Evolutionary conservation across 2,329 filamentous ascomycete species (phyloP).

Genomic region (Shiraia sp.): DNA sequence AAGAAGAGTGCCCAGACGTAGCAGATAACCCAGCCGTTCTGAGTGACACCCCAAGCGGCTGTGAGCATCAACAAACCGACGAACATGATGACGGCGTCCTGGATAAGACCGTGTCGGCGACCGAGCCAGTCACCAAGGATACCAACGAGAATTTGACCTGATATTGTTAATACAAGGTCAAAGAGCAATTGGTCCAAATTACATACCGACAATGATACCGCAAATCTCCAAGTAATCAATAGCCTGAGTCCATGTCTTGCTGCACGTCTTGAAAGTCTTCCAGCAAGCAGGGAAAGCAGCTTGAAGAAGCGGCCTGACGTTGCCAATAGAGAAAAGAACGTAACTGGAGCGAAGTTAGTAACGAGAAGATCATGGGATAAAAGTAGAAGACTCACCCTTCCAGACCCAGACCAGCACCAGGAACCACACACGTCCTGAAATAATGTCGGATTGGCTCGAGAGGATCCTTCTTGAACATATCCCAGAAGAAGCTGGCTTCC

Average conservation of each 20-base stretch:
- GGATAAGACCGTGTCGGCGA: conserved; percentile 92
- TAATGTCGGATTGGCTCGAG: conserved; percentile 84
- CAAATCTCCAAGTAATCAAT: conserved; percentile 91
- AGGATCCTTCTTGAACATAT: conserved; percentile 85
- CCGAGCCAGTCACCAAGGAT: conserved; percentile 80
- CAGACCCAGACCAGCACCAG: conserved; percentile 86
- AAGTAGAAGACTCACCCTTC: conserved; percentile 60
- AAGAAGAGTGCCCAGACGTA: conserved; percentile 95
- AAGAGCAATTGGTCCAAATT: background rate
- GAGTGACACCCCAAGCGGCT: conserved; percentile 81
- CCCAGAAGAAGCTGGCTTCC: conserved; percentile 70
- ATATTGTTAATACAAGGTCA: background rate
- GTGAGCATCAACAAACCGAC: conserved; percentile 89
- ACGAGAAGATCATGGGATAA: background rate
- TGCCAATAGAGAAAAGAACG: conserved; percentile 95
- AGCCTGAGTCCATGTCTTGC: conserved; percentile 77
- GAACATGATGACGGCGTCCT: conserved; percentile 94
- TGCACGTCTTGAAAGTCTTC: conserved; percentile 67
- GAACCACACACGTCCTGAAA: conserved; percentile 86
- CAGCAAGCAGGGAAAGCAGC: conserved; percentile 80
- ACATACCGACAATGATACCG: conserved; percentile 83
- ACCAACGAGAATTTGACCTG: conserved; percentile 77
- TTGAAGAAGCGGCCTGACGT: conserved; percentile 80
- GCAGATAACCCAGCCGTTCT: conserved; percentile 96
- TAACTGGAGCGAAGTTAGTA: conserved; percentile 61